Evolutionary conservation across 1,284 basidiomycete genomes (phyloP), one percentile per base, ranked within the genome.

Genomic region (Cryptococcus jaspeensis): DNA sequence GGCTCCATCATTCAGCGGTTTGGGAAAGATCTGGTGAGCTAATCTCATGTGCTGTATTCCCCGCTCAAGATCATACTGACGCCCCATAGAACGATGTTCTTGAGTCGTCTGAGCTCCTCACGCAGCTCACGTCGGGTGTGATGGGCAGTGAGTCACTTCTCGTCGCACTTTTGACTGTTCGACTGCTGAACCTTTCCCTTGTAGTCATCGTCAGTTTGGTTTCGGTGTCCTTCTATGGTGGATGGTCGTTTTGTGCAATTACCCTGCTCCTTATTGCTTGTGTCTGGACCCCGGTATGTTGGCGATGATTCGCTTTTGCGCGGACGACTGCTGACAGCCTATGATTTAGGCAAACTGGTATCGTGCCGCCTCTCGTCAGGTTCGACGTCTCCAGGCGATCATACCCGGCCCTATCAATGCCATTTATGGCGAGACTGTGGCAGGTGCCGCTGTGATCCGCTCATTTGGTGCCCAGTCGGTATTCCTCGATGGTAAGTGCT

Each of bases 1-100:
- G 70, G 70, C 8, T 67, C 67, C 1, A 70, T 72, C 49, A 55
- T 72, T 4, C 70, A 72, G 48, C 58, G 70, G 22, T 70, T 72
- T 36, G 66, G 69, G 0, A 50, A 50, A 46, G 69, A 72, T 46
- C 53, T 72, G 38, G 70, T 72, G 13, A 56, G 67, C 53, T 12
- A n/a, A 22, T 22, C 0, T 35, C 20, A 28, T 25, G 20, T 20
- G 22, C 36, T 47, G 3, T 9, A 28, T 41, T n/a, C 12, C 22
- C 25, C 9, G 22, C 36, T 38, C 22, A 43, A 25, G 15, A 38
- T n/a, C n/a, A n/a, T 18, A 53, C 16, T 36, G n/a, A 39, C 13
- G 6, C 18, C 6, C 9, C 44, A 3, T 40, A 66, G 63, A 51
- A 57, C 28, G 61, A 64, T 38, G 50, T 59, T 5, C 47, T 63